phyloP scores from a whole-genome alignment of 129 eudicot genomes.

The Flaveria brownii region DNA sequence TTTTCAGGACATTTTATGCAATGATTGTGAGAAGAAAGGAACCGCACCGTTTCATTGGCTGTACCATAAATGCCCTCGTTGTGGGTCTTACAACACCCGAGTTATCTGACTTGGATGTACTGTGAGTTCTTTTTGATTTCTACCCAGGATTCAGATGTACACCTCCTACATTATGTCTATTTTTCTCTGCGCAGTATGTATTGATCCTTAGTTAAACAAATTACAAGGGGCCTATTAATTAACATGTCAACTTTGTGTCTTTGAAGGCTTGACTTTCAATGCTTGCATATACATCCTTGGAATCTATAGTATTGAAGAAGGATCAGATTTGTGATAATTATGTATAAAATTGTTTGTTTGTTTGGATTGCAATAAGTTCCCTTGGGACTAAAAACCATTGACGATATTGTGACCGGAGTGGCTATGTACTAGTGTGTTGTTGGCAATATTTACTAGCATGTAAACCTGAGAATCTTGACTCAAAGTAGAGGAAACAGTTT shows the following conservation, averaged over 20 bases:
- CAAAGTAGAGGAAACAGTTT: too few species aligned
- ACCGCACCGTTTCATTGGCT: conserved; percentile 70
- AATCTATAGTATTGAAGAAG: conserved; percentile 25
- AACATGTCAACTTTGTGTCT: conserved; percentile 29
- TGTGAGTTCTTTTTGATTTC: conserved; percentile 36
- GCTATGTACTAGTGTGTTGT: conserved; percentile 6
- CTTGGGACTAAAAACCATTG: background rate
- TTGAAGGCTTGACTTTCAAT: conserved; percentile 31
- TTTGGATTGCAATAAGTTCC: conserved; percentile 21
- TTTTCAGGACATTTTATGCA: conserved; percentile 87
- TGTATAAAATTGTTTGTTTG: conserved; percentile 18
- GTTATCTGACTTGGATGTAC: conserved; percentile 48
- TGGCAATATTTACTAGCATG: background rate
- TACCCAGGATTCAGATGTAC: conserved; percentile 5
- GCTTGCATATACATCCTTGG: conserved; percentile 27
- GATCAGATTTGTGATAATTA: conserved; percentile 13
- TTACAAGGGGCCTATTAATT: background rate
- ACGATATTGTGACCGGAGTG: conserved; percentile 12
- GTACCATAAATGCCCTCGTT: conserved; percentile 75
- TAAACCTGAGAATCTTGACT: background rate
- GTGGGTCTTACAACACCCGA: conserved; percentile 88
- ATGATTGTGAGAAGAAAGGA: conserved; percentile 90
- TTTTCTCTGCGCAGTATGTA: background rate
- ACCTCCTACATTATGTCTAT: background rate
- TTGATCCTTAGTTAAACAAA: background rate